These are phyloP conservation scores for Trichophyton schoenleinii DNA, from an alignment of 2,329 filamentous ascomycete genomes.

Conservation along the genomic window DNA sequence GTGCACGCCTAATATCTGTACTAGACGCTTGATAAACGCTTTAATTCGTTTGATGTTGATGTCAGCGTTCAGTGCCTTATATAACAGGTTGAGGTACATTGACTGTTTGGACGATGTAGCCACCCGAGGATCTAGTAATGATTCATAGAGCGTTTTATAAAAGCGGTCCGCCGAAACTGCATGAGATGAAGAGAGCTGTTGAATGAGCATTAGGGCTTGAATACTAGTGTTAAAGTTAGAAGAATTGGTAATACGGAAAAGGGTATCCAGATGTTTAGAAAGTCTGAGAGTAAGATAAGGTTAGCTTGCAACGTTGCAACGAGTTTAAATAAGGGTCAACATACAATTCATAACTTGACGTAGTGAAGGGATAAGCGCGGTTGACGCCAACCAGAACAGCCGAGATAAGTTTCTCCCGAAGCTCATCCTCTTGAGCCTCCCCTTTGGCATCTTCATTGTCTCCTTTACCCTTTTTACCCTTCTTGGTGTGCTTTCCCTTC, in stretches of 20 bases:
- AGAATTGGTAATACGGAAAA: conserved; percentile 93
- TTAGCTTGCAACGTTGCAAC: conserved; percentile 8
- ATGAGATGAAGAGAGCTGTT: conserved; percentile 73
- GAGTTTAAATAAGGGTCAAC: conserved; percentile 16
- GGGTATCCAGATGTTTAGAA: conserved; percentile 78
- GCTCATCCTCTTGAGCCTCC: conserved; percentile 48
- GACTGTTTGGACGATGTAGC: conserved; percentile 87
- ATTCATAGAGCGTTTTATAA: conserved; percentile 92
- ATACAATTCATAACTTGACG: conserved; percentile 62
- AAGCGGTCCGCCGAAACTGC: conserved; percentile 78
- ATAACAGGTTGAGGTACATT: conserved; percentile 84
- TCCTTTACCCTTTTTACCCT: conserved; percentile 35
- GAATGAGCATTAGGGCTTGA: conserved; percentile 86
- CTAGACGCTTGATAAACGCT: conserved; percentile 84
- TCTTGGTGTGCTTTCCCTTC: conserved; percentile 6
- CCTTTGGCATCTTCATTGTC: conserved; percentile 18
- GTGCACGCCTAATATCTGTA: conserved; percentile 78
- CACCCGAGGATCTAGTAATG: conserved; percentile 77
- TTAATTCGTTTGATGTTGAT: conserved; percentile 85
- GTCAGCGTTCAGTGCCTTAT: conserved; percentile 77
- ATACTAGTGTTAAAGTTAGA: conserved; percentile 98
- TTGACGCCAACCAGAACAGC: conserved; percentile 90
- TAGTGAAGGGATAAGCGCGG: conserved; percentile 84
- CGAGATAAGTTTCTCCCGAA: conserved; percentile 82
- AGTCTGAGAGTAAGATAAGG: conserved; percentile 41